Percentiles rank a stretch among this genome's conserved stretches.
Evolutionary conservation across 306 rosid species (phyloP).

Genomic region (Glycine soja): DNA sequence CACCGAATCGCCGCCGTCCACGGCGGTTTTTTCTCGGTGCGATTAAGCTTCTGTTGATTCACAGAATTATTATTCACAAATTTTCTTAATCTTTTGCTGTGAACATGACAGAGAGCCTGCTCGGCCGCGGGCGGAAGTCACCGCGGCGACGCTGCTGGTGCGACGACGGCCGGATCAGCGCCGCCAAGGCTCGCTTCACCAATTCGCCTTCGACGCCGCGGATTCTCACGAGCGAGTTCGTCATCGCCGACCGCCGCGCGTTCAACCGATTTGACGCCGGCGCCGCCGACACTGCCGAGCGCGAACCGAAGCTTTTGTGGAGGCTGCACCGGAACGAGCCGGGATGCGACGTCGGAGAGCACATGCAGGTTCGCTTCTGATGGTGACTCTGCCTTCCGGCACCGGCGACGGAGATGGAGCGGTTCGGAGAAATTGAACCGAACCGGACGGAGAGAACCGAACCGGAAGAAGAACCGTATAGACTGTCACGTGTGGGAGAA

Average conservation of each 20-base stretch:
- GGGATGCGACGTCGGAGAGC: conserved; percentile 81
- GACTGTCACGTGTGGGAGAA: conserved; percentile 64
- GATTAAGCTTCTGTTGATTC: not conserved
- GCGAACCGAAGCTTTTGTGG: conserved; percentile 59
- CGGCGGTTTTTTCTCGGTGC: too few relatives aligned
- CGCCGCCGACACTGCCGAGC: conserved; percentile 40
- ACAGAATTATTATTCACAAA: not conserved
- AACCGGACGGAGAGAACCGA: conserved; percentile 63
- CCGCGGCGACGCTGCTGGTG: conserved; percentile 69
- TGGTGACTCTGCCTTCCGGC: conserved; percentile 51
- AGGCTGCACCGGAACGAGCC: conserved; percentile 87
- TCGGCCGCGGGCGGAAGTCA: conserved; percentile 62
- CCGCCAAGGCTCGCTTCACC: conserved; percentile 66
- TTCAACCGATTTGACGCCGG: conserved; percentile 68
- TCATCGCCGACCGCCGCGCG: conserved; percentile 85
- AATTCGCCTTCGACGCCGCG: conserved; percentile 82
- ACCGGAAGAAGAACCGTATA: conserved; percentile 41
- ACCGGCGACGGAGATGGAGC: conserved; percentile 60
- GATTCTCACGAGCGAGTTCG: conserved; percentile 76
- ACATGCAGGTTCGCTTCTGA: conserved; percentile 73
- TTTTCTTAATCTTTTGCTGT: not conserved
- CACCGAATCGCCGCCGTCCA: too few relatives aligned
- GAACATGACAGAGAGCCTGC: conserved; percentile 74
- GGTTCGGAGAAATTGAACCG: conserved; percentile 65
- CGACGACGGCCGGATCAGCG: conserved; percentile 79